A percentile compares a stretch with the other conserved stretches of the same genome.
phyloP scores from a whole-genome alignment of 805 yeast species.

The Kluyveromyces wickerhamii region DNA sequence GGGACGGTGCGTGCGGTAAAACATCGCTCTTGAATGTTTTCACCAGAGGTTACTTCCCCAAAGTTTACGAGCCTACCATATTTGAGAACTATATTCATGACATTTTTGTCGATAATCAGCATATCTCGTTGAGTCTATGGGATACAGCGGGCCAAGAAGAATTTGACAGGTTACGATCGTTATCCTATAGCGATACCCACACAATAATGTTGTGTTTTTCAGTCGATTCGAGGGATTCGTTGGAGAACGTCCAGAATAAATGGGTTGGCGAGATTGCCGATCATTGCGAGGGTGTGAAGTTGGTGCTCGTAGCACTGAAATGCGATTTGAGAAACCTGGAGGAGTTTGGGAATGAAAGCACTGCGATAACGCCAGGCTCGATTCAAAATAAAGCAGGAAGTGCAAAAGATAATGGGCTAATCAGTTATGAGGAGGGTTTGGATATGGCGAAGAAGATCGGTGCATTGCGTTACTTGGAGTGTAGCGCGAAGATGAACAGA shows the following conservation, averaged over 20 bases:
- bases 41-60: conserved; percentile 96
- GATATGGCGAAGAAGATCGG: conserved; percentile 89
- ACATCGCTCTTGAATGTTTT: conserved; percentile 91
- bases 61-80: conserved; percentile 96
- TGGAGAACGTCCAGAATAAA: conserved; percentile 88
- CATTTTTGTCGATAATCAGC: conserved; percentile 89
- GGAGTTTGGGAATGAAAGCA: conserved; percentile 37
- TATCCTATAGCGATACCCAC: conserved; percentile 92
- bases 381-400: conserved; percentile 23
- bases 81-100: conserved; percentile 97
- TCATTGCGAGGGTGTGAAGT: conserved; percentile 92
- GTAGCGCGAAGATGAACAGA: conserved; percentile 91
- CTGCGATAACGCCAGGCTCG: conserved; percentile 14
- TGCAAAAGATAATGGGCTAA: conserved; percentile 42
- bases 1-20: conserved; percentile 99
- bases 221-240: conserved; percentile 87
- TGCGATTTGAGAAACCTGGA: conserved; percentile 70
- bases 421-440: conserved; percentile 88
- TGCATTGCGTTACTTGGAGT: conserved; percentile 89
- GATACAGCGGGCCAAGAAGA: conserved; percentile 99
- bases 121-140: conserved; percentile 90
- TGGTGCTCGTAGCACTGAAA: conserved; percentile 88
- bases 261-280: conserved; percentile 98
- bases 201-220: conserved; percentile 95
- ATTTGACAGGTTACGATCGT: conserved; percentile 85